Conservation (phyloP, 2,329 filamentous ascomycete genomes). For the Magnaporthiopsis incrustans region DNA sequence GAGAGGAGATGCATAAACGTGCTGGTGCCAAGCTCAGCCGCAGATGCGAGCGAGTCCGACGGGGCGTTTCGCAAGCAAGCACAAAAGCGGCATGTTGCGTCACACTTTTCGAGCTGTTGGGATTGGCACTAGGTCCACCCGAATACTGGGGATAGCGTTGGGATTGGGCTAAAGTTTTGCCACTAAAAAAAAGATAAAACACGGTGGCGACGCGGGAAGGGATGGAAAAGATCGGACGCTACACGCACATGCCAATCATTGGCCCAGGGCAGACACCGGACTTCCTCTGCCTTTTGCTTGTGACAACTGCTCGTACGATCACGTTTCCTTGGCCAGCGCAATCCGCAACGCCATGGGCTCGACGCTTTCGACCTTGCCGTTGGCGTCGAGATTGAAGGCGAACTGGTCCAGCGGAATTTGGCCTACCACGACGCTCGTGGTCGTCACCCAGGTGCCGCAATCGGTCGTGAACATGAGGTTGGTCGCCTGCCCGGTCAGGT, state of each 20-base stretch:
- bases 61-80: no score
- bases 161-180: neutral
- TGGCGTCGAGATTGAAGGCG: conserved; percentile 17
- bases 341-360: conserved; percentile 19
- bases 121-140: neutral
- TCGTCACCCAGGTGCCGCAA: conserved; percentile 17
- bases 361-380: conserved; percentile 16
- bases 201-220: no score
- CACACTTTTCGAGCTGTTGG: no score
- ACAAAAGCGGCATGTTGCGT: no score
- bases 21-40: no score
- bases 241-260: neutral
- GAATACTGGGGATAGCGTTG: neutral
- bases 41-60: no score
- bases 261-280: no score
- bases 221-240: no score
- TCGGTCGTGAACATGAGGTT: conserved; percentile 14
- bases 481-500: conserved; percentile 12
- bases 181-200: neutral
- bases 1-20: no score
- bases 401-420: conserved; percentile 19
- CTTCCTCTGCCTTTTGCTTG: no score
- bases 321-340: conserved; percentile 12
- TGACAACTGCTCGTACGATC: neutral
- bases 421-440: conserved; percentile 17